Percentiles rank a stretch among this genome's conserved stretches.
Conservation (phyloP, 306 rosid species). For the Quercus cerris region DNA sequence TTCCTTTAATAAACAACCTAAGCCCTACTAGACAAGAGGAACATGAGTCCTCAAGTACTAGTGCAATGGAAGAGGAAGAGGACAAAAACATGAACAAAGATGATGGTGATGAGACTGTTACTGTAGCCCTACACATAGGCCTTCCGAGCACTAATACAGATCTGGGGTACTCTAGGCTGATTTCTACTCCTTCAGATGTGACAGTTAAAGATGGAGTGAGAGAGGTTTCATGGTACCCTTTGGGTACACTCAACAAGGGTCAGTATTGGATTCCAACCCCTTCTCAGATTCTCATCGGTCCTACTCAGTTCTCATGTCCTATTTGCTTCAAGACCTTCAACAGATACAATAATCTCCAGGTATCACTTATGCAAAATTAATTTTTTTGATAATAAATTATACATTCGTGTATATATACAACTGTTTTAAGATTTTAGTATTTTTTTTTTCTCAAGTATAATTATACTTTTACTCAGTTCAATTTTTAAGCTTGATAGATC, state of each 20-base stretch:
- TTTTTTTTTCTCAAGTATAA: no score
- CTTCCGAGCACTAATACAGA: constrained; percentile 48
- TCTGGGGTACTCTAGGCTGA: constrained; percentile 18
- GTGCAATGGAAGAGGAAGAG: neutral
- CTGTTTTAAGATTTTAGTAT: no score
- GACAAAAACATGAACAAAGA: constrained; percentile 11
- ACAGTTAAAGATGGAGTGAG: constrained; percentile 16
- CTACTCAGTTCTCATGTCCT: constrained; percentile 76
- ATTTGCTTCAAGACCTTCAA: constrained; percentile 81
- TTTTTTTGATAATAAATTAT: no score
- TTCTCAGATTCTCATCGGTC: constrained; percentile 83
- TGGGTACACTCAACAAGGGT: constrained; percentile 43
- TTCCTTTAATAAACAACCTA: constrained; percentile 62
- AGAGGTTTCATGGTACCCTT: constrained; percentile 32
- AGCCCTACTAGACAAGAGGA: constrained; percentile 20
- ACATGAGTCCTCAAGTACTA: constrained; percentile 17
- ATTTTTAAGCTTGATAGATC: no score
- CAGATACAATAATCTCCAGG: constrained; percentile 93
- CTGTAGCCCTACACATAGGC: constrained; percentile 63
- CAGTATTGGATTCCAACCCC: constrained; percentile 90
- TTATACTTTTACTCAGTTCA: no score
- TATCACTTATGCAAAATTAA: neutral
- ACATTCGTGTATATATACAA: no score
- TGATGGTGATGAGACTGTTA: constrained; percentile 15
- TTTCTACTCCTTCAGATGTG: constrained; percentile 21